phyloP scores from a whole-genome alignment of 495 filamentous ascomycete species.

The Penicillium manginii region DNA sequence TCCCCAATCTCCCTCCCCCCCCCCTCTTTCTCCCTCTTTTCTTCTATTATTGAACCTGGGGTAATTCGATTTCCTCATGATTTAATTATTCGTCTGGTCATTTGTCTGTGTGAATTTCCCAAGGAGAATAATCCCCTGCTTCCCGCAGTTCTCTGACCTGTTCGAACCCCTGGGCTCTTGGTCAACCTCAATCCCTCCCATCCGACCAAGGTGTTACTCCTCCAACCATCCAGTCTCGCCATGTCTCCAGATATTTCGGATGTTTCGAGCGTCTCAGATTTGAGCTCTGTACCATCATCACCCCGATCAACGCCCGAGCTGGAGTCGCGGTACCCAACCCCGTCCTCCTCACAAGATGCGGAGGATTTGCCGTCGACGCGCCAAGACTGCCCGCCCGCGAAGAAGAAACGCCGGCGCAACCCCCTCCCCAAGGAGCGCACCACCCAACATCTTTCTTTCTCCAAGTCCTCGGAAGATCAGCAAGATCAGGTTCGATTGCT shows the following conservation, averaged over 20 bases:
- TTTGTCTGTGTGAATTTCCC: neutral
- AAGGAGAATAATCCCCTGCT: neutral
- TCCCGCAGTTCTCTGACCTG: slow-evolving; percentile 1
- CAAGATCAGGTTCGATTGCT: slow-evolving; percentile 66
- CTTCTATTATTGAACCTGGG: slow-evolving; percentile 4
- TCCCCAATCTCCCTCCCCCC: slow-evolving; percentile 17
- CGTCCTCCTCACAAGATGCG: slow-evolving; percentile 61
- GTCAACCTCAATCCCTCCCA: neutral
- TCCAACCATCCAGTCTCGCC: slow-evolving; percentile 13
- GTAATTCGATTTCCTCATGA: neutral
- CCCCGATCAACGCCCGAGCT: slow-evolving; percentile 60
- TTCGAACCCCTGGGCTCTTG: neutral
- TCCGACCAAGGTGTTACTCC: neutral
- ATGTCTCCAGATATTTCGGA: slow-evolving; percentile 52
- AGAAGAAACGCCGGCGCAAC: slow-evolving; percentile 73
- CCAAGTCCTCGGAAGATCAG: slow-evolving; percentile 52
- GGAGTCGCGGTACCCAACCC: slow-evolving; percentile 56
- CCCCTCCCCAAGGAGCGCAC: slow-evolving; percentile 72
- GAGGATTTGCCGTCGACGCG: slow-evolving; percentile 44
- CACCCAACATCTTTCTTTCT: slow-evolving; percentile 76
- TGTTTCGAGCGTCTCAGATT: slow-evolving; percentile 58
- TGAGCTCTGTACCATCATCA: slow-evolving; percentile 60
- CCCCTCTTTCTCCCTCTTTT: slow-evolving; percentile 21
- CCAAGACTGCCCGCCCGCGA: slow-evolving; percentile 67
- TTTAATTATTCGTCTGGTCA: neutral